Base-by-base conservation (phyloP, 768 basidiomycete species). In the Aureoboletus auriporus region DNA sequence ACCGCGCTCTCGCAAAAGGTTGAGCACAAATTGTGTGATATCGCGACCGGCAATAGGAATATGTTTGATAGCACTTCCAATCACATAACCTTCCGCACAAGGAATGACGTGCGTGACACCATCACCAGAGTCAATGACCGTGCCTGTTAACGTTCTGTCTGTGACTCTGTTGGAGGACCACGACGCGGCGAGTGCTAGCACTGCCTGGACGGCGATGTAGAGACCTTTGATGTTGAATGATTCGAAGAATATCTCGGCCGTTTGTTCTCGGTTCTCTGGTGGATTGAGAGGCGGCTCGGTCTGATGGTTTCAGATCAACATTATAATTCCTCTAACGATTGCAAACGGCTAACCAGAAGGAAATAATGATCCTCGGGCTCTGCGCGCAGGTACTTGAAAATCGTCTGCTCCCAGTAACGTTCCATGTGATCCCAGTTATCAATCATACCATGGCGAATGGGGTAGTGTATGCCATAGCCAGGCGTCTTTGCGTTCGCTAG, bases 191-290 rank as follows among this genome's bases (percentile, higher is more conserved):
- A 99, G 88, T 0, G 96, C 96, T 9, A 99, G 84, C 6, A 99
- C 96, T 31, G 96, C 96, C 67, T 98, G 96, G 0, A 99, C 96
- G 43, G 94, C 96, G 60, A 99, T 98, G 70, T 99, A 98, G 38
- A 97, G 78, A 17, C 95, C 95, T 65, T 93, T 89, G 73, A 98
- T 94, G 71, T 98, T 98, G 83, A 99, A 99, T 0, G 93, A 95
- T 71, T 99, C 96, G 69, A 98, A 99, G 80, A 99, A 97, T 73
- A 98, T 98, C 66, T 99, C 96, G 16, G 96, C 96, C 0, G 95
- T 98, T 68, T 95, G 95, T 70, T 99, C 96, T 60, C 96, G 79
- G 74, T 98, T 99, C 75, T 99, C 96, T 2, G 96, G 96, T 0
- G 96, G 82, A 65, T 99, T 98, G 48, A 99, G 83, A 20, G 96